Base-by-base conservation (phyloP, 2,329 filamentous ascomycete species). In the Penicillium digitatum region DNA sequence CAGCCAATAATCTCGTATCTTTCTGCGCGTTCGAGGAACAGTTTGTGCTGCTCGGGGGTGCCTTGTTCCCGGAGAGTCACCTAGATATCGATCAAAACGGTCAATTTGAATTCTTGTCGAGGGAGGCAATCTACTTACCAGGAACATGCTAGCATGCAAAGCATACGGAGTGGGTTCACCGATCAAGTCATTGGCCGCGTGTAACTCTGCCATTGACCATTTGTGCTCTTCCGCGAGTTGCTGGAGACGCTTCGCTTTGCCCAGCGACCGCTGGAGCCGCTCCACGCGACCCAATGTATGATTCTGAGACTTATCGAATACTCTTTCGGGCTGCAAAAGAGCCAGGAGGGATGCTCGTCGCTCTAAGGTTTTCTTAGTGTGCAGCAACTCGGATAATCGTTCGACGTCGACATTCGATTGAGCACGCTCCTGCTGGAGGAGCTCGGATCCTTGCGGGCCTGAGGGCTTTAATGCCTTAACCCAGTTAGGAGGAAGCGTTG, bases 291-390 rank as follows among this genome's bases (percentile, higher is more conserved):
- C 87, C 62, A 83, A 80, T 70, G 88, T 89, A 74, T 90, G 89
- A 69, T 90, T 90, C 61, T 87, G 84, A 3, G 84, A 84, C 75
- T 91, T 92, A 73, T 91, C 86, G 62, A 92, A 91, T 54, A 90
- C 80, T 49, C 83, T 82, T 55, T 92, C 87, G 0, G 79, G 70
- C 63, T 85, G 76, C 5, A 92, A 79, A n/a, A 89, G 79, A 45
- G 81, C 74, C 6, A 90, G 75, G 27, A 92, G 79, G 24, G 76
- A 76, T 2, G 81, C 74, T 64, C 86, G 85, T 40, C 82, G 78
- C 54, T 85, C 78, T 11, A 90, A 77, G 5, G 79, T 78, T 55
- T 86, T 80, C 64, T 84, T 83, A 22, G 86, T 87, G 71, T 88
- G 87, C 44, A 92, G 78, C 65, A 89, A 85, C 48, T 83, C 78